phyloP scores from a whole-genome alignment of 768 basidiomycete species.

The Agaricus subrufescens region DNA sequence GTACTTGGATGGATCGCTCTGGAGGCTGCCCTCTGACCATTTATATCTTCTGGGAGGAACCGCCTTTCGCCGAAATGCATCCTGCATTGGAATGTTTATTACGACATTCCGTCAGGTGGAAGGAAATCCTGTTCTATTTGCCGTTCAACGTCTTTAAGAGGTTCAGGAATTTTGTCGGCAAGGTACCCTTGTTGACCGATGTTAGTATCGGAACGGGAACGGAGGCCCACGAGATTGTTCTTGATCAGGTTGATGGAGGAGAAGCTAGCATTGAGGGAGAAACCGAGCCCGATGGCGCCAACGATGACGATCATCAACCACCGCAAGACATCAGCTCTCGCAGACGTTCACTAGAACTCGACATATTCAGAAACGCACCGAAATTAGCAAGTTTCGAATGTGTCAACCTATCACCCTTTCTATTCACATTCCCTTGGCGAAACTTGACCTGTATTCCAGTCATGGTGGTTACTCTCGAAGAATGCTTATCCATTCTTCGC shows the following conservation, averaged over 20 bases:
- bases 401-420: conserved; percentile 28
- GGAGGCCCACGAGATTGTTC: conserved; percentile 13
- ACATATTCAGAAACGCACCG: conserved; percentile 28
- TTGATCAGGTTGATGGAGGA: neutral
- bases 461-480: conserved; percentile 26
- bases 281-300: neutral
- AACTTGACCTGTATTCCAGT: conserved; percentile 27
- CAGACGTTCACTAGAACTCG: conserved; percentile 6
- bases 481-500: conserved; percentile 26
- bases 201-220: conserved; percentile 30
- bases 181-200: conserved; percentile 25
- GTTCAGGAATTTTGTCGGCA: conserved; percentile 21
- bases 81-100: conserved; percentile 26
- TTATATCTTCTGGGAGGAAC: conserved; percentile 30
- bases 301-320: neutral
- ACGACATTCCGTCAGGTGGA: conserved; percentile 26
- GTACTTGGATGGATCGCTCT: conserved; percentile 29
- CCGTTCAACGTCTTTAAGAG: conserved; percentile 26
- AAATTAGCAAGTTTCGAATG: conserved; percentile 26
- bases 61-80: conserved; percentile 21
- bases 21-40: conserved; percentile 26
- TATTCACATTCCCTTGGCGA: conserved; percentile 29
- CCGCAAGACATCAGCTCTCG: neutral
- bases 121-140: conserved; percentile 29
- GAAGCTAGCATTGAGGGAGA: neutral